Conservation (phyloP, 345 rosid species). For the Gossypium anomalum region DNA sequence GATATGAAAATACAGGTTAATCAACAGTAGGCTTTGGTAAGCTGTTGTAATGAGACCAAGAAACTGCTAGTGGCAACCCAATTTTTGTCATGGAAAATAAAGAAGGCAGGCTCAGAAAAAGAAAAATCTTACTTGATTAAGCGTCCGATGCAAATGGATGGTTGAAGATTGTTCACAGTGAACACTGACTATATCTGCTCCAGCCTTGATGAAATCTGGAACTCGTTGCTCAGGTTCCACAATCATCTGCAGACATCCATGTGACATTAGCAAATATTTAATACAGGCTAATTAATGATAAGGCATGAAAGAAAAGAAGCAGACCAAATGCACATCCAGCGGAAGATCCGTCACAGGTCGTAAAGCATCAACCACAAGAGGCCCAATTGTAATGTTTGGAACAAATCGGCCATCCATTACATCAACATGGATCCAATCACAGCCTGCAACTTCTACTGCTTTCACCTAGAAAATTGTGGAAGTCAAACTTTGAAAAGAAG, state of each 20-base stretch:
- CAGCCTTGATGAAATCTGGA: constrained; percentile 96
- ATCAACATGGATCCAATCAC: constrained; percentile 97
- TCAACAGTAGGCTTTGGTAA: background rate
- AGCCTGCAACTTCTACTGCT: constrained; percentile 86
- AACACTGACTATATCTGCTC: constrained; percentile 96
- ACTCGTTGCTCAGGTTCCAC: constrained; percentile 93
- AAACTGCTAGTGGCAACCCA: background rate
- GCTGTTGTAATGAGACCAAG: background rate
- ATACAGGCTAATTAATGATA: background rate
- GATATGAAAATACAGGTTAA: background rate
- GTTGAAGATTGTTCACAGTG: constrained; percentile 95
- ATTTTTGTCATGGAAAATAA: background rate
- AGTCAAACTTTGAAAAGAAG: constrained; percentile 18
- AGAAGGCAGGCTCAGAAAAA: background rate
- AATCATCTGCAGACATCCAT: constrained; percentile 64
- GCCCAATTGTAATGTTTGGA: constrained; percentile 97
- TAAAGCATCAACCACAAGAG: constrained; percentile 90
- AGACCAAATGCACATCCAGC: constrained; percentile 93
- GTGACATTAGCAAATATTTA: background rate
- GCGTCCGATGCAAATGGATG: constrained; percentile 94
- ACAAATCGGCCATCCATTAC: constrained; percentile 99
- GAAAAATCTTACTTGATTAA: constrained; percentile 49
- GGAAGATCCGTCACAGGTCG: constrained; percentile 96
- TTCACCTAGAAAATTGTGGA: constrained; percentile 53
- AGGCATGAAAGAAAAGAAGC: constrained; percentile 11